Conservation (phyloP, 352 stramenopile species). For the Elongisporangium anandrum region DNA sequence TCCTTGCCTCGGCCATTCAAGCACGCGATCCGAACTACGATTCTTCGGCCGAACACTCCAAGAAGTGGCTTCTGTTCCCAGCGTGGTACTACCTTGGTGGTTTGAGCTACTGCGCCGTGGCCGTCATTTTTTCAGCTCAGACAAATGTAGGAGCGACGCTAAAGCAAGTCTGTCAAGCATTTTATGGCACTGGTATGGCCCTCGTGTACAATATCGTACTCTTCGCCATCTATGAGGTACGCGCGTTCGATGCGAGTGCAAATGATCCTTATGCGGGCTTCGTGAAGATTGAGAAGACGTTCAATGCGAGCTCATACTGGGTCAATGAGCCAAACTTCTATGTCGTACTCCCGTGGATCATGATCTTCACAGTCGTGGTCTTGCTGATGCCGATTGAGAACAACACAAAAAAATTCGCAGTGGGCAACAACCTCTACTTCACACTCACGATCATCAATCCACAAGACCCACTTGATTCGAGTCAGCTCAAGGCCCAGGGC, state of each 20-base stretch:
- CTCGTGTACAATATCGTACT: constrained; percentile 64
- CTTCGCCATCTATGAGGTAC: constrained; percentile 33
- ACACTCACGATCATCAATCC: constrained; percentile 63
- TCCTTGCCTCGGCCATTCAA: constrained; percentile 69
- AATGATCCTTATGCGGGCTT: constrained; percentile 29
- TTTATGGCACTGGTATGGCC: constrained; percentile 61
- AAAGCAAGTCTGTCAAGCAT: constrained; percentile 67
- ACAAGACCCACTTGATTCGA: constrained; percentile 26
- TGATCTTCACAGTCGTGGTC: constrained; percentile 48
- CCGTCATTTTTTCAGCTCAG: constrained; percentile 69
- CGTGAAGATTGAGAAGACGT: constrained; percentile 39
- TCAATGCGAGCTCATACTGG: constrained; percentile 43
- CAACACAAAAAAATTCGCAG: constrained; percentile 62
- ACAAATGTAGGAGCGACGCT: constrained; percentile 71
- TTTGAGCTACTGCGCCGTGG: constrained; percentile 56
- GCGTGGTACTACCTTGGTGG: constrained; percentile 60
- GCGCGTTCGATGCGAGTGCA: constrained; percentile 19
- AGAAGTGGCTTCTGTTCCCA: constrained; percentile 74
- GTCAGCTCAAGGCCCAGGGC: constrained; percentile 29
- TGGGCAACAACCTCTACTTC: constrained; percentile 66
- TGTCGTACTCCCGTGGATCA: constrained; percentile 46
- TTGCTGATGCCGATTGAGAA: constrained; percentile 52
- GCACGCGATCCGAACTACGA: constrained; percentile 49
- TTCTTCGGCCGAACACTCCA: constrained; percentile 29
- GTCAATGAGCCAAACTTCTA: constrained; percentile 51